Evolutionary conservation across 805 yeast genomes (phyloP).

Genomic region (Saccharomycopsis sp.): DNA sequence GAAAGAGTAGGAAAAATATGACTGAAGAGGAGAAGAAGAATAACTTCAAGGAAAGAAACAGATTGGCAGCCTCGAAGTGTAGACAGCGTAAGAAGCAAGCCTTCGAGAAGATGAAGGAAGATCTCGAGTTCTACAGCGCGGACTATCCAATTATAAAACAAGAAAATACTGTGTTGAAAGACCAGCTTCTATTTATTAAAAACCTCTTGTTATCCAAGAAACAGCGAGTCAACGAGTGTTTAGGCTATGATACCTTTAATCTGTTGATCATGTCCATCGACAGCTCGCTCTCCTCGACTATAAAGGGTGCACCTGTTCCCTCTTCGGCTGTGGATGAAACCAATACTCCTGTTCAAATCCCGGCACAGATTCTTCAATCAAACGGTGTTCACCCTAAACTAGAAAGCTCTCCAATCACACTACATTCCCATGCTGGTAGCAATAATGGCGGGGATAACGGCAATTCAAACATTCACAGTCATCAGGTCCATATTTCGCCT

Average conservation of each 20-base stretch:
- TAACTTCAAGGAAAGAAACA: constrained; percentile 78
- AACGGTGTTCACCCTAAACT: not conserved
- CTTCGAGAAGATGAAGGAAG: constrained; percentile 75
- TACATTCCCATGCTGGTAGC: not conserved
- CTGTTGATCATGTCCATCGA: constrained; percentile 28
- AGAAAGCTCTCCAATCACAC: not conserved
- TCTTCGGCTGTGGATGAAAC: not conserved
- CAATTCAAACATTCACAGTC: not conserved
- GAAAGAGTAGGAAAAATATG: constrained; percentile 42
- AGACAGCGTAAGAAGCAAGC: constrained; percentile 90
- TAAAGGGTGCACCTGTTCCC: not conserved
- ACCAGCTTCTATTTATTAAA: constrained; percentile 47
- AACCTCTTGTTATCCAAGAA: constrained; percentile 44
- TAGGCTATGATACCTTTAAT: constrained; percentile 41
- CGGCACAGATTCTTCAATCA: not conserved
- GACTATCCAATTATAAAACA: constrained; percentile 62
- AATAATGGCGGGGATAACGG: not conserved
- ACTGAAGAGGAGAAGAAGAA: constrained; percentile 71
- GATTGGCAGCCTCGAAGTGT: constrained; percentile 94
- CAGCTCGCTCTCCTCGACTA: not conserved
- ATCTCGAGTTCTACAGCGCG: constrained; percentile 58
- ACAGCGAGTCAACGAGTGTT: constrained; percentile 42
- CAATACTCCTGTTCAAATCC: not conserved
- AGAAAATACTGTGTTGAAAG: constrained; percentile 52
- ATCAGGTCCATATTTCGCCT: not conserved